Base-by-base conservation (phyloP, 495 filamentous ascomycete genomes). In the Pyrenula massariospora region DNA sequence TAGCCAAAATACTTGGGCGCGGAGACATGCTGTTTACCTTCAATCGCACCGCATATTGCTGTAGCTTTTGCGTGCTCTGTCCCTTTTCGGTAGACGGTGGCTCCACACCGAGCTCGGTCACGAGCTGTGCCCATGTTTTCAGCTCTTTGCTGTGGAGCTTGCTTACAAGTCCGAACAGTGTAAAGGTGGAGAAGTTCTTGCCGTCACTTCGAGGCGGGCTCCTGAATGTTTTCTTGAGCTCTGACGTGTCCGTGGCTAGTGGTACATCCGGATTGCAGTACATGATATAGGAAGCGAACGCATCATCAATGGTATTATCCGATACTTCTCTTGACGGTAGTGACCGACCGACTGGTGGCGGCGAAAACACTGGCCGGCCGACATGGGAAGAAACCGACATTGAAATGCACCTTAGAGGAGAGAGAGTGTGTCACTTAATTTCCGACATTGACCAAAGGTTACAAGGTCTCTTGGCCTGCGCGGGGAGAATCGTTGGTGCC, bases 61-160 rank as follows among this genome's bases (percentile, higher is more conserved):
- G 92, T 42, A 98, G 89, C 67, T 96, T 98, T 68, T 98, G 93
- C 1, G 90, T 84, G 66, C 90, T 95, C 69, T 96, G 89, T 20
- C 90, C 89, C 70, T 93, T 91, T 54, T 87, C 84, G 57, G 82
- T 69, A 58, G 84, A 85, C 12, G 93, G 94, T 24, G 85, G 87
- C 61, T 96, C 91, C 1, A 96, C 93, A 2, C 93, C 93, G 47
- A 98, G 72, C 60, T 90, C 87, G 53, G 91, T 82, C 3, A 91
- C 93, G 57, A 98, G 66, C 66, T 95, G 85, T 24, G 89, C 88
- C 93, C 93, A 98, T 2, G 93, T 98, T 72, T 95, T 96, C 64
- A 98, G 83, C 65, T 96, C 89, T 67, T 91, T 94, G 21, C 70
- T 73, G 56, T 96, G 88, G 25, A 95, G 76, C 64, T 86, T 86